Evolutionary conservation across 2,329 filamentous ascomycete species (phyloP).

Genomic region (Emericellopsis cladophorae): DNA sequence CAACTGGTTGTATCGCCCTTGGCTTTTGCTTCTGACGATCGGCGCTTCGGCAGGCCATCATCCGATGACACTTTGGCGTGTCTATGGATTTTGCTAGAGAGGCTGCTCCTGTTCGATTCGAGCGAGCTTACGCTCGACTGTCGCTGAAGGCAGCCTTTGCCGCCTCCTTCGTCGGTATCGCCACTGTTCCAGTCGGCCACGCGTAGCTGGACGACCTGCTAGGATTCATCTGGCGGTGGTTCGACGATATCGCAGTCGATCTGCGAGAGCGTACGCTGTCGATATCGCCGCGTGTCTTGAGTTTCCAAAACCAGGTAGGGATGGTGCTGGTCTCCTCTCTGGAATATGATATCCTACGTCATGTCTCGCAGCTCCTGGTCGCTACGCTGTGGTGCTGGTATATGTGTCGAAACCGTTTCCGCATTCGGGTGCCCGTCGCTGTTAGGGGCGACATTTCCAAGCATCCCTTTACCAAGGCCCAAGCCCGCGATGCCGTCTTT

Average conservation of each 20-base stretch:
- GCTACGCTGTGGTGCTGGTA: constrained; percentile 7
- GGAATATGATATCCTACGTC: constrained; percentile 29
- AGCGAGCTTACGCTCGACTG: too few species aligned
- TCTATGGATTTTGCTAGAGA: too few species aligned
- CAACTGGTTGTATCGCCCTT: too few species aligned
- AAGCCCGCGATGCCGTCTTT: constrained; percentile 34
- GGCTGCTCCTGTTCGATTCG: too few species aligned
- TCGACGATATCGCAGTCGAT: neutral
- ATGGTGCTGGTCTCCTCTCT: constrained; percentile 6
- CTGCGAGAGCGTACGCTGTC: constrained; percentile 1
- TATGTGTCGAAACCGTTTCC: constrained; percentile 3
- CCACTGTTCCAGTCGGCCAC: neutral
- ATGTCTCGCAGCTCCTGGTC: constrained; percentile 32
- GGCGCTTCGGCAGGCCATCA: too few species aligned
- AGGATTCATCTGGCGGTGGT: neutral
- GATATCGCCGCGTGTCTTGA: constrained; percentile 10
- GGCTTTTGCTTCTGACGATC: too few species aligned
- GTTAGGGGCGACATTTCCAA: constrained; percentile 17
- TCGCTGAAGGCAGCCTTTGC: too few species aligned
- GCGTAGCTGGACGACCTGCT: neutral
- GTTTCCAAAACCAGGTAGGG: constrained; percentile 20
- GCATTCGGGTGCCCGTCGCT: constrained; percentile 10
- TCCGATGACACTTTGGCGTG: too few species aligned
- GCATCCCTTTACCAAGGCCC: constrained; percentile 32
- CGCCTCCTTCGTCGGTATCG: neutral